Evolutionary conservation across 2,329 filamentous ascomycete species (phyloP).

Genomic region (Camillea tinctor): DNA sequence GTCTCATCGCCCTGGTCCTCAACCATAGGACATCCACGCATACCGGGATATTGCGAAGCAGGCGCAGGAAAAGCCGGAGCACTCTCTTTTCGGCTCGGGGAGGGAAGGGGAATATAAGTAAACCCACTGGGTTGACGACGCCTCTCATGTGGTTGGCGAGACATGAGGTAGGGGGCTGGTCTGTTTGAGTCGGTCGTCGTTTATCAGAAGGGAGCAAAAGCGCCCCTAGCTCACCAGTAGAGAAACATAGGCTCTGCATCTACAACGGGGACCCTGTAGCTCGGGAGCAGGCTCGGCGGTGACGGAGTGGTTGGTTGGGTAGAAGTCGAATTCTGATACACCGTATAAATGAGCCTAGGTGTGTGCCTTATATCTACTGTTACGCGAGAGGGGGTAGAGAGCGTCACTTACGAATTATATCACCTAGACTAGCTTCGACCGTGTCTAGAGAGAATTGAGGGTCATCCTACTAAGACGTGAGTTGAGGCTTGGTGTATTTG

Average conservation of each 20-base stretch:
- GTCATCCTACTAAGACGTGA: not conserved
- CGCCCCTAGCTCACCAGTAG: constrained; percentile 6
- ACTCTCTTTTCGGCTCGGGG: too few relatives aligned
- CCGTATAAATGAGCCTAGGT: not conserved
- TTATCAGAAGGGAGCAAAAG: too few relatives aligned
- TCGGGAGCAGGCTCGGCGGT: not conserved
- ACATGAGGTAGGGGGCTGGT: too few relatives aligned
- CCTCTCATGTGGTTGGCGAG: too few relatives aligned
- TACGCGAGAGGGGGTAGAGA: too few relatives aligned
- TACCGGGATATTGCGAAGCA: too few relatives aligned
- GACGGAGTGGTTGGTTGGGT: not conserved
- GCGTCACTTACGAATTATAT: not conserved
- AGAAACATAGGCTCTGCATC: constrained; percentile 9
- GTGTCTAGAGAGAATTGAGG: not conserved
- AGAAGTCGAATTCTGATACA: not conserved
- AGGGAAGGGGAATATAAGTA: too few relatives aligned
- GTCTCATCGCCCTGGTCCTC: too few relatives aligned
- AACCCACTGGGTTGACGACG: too few relatives aligned
- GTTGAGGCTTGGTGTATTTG: not conserved
- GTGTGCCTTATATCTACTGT: not conserved
- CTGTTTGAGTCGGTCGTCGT: too few relatives aligned
- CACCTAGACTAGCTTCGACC: not conserved
- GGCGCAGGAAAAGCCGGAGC: too few relatives aligned
- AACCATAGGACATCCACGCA: too few relatives aligned
- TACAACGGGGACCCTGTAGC: constrained; percentile 2